phyloP scores from a whole-genome alignment of 257 asterid species.

The Salvia rosmarinus region DNA sequence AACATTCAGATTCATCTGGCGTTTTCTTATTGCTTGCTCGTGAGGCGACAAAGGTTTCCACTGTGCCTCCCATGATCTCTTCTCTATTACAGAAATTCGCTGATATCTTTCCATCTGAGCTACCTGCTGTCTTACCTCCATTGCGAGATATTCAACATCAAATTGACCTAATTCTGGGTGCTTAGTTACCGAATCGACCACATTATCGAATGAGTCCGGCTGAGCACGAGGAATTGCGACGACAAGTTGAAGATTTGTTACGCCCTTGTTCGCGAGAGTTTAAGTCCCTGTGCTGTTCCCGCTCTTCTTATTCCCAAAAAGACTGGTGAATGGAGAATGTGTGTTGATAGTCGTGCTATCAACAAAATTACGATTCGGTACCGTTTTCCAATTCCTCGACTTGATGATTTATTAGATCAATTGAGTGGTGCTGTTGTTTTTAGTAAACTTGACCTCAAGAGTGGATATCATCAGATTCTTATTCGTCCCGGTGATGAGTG shows the following conservation, averaged over 20 bases:
- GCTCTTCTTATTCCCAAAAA: neutral
- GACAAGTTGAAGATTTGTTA: neutral
- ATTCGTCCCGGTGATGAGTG: neutral
- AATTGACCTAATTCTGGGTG: neutral
- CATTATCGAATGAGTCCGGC: neutral
- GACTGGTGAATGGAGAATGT: neutral
- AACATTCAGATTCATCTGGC: neutral
- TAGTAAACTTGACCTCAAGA: neutral
- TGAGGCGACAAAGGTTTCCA: neutral
- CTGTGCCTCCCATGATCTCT: neutral
- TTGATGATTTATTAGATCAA: neutral
- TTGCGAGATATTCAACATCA: neutral
- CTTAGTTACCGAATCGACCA: neutral
- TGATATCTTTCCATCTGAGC: neutral
- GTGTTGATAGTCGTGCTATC: neutral
- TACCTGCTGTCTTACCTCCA: neutral
- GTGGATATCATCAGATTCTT: neutral
- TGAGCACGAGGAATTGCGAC: neutral
- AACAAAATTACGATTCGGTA: neutral
- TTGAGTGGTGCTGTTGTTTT: neutral
- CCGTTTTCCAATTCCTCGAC: neutral
- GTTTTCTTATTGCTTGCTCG: neutral
- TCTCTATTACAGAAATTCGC: neutral
- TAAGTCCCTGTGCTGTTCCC: neutral
- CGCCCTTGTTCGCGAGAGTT: slow-evolving; percentile 19